Evolutionary conservation across 345 rosid genomes (phyloP).

Genomic region (Lagerstroemia speciosa): DNA sequence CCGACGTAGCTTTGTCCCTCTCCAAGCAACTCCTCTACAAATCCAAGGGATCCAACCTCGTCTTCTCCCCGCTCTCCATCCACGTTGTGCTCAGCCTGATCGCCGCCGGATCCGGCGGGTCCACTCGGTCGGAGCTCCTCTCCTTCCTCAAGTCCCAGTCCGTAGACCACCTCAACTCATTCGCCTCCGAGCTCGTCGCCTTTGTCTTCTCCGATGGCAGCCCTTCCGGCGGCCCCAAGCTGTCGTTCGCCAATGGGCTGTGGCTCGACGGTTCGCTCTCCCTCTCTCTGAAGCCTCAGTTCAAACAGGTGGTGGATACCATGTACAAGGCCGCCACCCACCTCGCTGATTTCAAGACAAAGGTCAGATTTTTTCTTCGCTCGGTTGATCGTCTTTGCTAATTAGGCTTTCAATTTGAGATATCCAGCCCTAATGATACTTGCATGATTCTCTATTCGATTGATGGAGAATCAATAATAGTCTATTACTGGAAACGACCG

Average conservation of each 20-base stretch:
- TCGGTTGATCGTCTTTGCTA: neutral
- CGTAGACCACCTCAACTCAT: constrained; percentile 39
- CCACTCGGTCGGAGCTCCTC: constrained; percentile 64
- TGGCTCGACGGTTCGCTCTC: constrained; percentile 67
- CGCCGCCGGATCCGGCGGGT: constrained; percentile 56
- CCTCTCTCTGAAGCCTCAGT: constrained; percentile 48
- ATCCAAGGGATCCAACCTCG: constrained; percentile 46
- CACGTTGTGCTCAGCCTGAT: constrained; percentile 60
- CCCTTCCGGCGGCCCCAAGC: constrained; percentile 49
- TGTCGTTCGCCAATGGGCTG: constrained; percentile 52
- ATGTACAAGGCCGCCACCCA: constrained; percentile 53
- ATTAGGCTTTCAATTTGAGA: neutral
- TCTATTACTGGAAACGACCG: neutral
- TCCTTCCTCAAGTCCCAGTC: constrained; percentile 60
- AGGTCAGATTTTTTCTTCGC: constrained; percentile 26
- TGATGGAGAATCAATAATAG: neutral
- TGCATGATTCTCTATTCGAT: neutral
- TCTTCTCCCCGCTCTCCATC: constrained; percentile 75
- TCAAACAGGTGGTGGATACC: constrained; percentile 41
- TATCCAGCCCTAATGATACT: neutral
- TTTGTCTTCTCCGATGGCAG: constrained; percentile 66
- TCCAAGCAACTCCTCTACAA: constrained; percentile 35
- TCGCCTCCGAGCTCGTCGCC: constrained; percentile 50
- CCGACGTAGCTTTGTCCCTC: constrained; percentile 41
- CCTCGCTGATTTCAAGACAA: constrained; percentile 59